Evolutionary conservation across 2,329 filamentous ascomycete genomes (phyloP), one percentile per base, ranked within the genome.

Genomic region (Hirsutella thompsonii): DNA sequence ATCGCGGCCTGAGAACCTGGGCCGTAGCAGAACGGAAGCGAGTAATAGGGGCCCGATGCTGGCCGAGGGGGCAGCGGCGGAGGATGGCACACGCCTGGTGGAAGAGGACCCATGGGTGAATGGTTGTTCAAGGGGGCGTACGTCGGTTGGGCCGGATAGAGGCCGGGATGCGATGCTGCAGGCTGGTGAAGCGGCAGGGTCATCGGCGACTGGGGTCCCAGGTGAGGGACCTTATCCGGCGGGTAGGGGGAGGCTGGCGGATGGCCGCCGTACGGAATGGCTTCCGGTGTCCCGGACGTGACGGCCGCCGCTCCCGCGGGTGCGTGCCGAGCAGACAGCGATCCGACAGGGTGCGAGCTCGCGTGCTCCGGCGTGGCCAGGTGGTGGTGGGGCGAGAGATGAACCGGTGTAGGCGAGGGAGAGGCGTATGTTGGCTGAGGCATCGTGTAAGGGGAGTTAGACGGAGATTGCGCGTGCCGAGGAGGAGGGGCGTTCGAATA

Each of bases 361-460:
- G 32, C 32, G 8, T 16, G n/a, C 32, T 18, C 11, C 32, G 32
- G 32, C n/a, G 32, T 16, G 32, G 5, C n/a, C n/a, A n/a, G n/a
- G n/a, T n/a, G 32, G 9, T 34, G 32, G 16, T 34, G 9, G 2
- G 32, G 32, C n/a, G 32, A 16, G 58, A 34, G 9, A 16, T 18
- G 3, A 19, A 9, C 32, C 32, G 32, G 5, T 5, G 32, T 16
- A 34, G 32, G 32, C 32, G 41, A 39, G 5, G 46, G 46, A 3
- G 44, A 23, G 21, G 43, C 44, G 42, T 46, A 48, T 2, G 45
- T 49, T 26, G 39, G 38, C 21, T 40, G 46, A 4, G 39, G 40
- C 4, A 39, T 26, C 18, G 29, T 45, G 38, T 18, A 33, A 11
- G 42, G 32, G 19, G 36, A 36, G 13, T 40, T 39, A 4, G 26